Percentiles rank a stretch among this genome's conserved stretches.
Evolutionary conservation across 495 filamentous ascomycete species (phyloP).

Genomic region (Polyplosphaeria fusca): DNA sequence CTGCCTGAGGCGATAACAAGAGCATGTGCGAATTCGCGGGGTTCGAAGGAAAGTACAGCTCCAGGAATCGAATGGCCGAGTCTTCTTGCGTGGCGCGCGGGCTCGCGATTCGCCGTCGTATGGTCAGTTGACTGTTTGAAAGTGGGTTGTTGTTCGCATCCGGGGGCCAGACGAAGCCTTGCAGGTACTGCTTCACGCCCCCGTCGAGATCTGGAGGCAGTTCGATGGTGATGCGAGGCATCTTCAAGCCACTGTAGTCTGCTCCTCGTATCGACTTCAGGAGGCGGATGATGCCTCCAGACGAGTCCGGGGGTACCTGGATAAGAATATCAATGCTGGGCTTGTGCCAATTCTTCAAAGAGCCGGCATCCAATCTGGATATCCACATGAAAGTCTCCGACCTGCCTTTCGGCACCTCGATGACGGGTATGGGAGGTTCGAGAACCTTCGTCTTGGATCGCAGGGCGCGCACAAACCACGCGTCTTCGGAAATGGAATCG

Average conservation of each 20-base stretch:
- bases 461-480: slow-evolving; percentile 55
- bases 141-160: slow-evolving; percentile 26
- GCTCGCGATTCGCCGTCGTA: slow-evolving; percentile 67
- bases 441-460: slow-evolving; percentile 45
- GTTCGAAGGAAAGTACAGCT: slow-evolving; percentile 74
- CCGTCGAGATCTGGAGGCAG: slow-evolving; percentile 64
- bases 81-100: slow-evolving; percentile 55
- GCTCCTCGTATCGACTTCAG: slow-evolving; percentile 68
- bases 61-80: slow-evolving; percentile 66
- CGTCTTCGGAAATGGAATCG: slow-evolving; percentile 48
- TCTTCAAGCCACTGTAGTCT: slow-evolving; percentile 63
- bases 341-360: slow-evolving; percentile 72
- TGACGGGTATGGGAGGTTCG: slow-evolving; percentile 57
- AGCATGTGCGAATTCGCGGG: slow-evolving; percentile 65
- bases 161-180: slow-evolving; percentile 63
- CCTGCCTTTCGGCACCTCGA: slow-evolving; percentile 62
- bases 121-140: slow-evolving; percentile 49
- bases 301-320: slow-evolving; percentile 62
- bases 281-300: slow-evolving; percentile 69
- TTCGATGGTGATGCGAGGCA: slow-evolving; percentile 75
- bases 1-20: slow-evolving; percentile 69
- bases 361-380: slow-evolving; percentile 65
- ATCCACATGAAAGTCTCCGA: slow-evolving; percentile 69
- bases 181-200: slow-evolving; percentile 58
- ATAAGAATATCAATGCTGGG: slow-evolving; percentile 72